These are phyloP conservation scores for Chlorophyllum brunneum DNA, from an alignment of 768 basidiomycete genomes.

Conservation along the genomic window DNA sequence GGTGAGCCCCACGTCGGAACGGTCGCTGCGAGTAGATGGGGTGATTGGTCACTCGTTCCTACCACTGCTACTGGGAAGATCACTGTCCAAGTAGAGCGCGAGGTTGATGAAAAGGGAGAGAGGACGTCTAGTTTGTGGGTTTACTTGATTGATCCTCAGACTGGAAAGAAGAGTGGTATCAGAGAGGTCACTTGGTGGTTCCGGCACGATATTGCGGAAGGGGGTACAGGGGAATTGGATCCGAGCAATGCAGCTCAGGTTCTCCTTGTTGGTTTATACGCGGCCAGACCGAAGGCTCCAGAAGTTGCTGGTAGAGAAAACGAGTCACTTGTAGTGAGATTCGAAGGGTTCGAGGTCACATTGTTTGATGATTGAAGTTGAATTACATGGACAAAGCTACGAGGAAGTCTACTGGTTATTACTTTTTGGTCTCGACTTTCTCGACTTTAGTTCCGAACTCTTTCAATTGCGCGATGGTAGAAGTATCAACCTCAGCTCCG, in stretches of 20 bases:
- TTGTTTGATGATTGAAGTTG: constrained; percentile 25
- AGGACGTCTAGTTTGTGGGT: constrained; percentile 24
- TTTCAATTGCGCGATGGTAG: too few species aligned
- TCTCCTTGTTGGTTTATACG: constrained; percentile 26
- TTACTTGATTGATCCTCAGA: constrained; percentile 26
- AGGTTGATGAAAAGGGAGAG: constrained; percentile 25
- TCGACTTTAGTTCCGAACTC: too few species aligned
- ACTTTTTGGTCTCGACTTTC: too few species aligned
- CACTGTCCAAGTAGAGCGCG: constrained; percentile 26
- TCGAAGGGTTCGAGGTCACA: constrained; percentile 28
- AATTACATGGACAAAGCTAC: too few species aligned
- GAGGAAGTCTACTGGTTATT: too few species aligned
- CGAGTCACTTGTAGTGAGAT: constrained; percentile 23
- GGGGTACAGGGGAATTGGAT: constrained; percentile 7
- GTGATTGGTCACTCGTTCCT: constrained; percentile 29
- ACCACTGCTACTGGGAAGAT: constrained; percentile 22
- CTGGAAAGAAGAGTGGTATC: constrained; percentile 27
- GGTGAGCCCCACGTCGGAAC: constrained; percentile 27
- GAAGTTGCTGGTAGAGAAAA: constrained; percentile 23
- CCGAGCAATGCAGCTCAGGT: constrained; percentile 12
- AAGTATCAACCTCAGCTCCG: too few species aligned
- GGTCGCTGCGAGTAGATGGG: constrained; percentile 27
- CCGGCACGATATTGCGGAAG: constrained; percentile 22
- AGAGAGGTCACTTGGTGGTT: constrained; percentile 31
- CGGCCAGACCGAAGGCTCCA: constrained; percentile 25